Evolutionary conservation across 768 basidiomycete species (phyloP), one percentile per base, ranked within the genome.

Genomic region (Mycena capillaripes): DNA sequence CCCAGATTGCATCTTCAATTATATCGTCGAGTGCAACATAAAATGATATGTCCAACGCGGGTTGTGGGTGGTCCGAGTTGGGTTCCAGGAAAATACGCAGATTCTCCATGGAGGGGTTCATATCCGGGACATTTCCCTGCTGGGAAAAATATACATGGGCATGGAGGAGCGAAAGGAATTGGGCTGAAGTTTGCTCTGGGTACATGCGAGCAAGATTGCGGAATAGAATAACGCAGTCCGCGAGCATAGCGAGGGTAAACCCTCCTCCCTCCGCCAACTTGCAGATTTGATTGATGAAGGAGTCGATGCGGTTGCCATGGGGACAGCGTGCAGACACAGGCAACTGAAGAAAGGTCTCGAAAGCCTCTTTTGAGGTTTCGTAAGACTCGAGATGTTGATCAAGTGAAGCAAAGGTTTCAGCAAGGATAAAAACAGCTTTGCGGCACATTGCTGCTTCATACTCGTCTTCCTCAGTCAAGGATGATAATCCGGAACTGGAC

Each of bases 111-210:
- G 10, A 42, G n/a, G n/a, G 29, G 11, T 16, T n/a, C 14, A 42
- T 46, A n/a, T n/a, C n/a, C n/a, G n/a, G n/a, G n/a, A 19, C 7
- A 5, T 16, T 11, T 36, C 38, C 19, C 4, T 53, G 34, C n/a
- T 50, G 29, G 7, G 29, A 5, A 27, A 62, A 25, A 55, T 67
- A 67, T 11, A 27, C 52, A 36, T 55, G 50, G 5, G 42, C 65
- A 57, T 67, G 17, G 27, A 72, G 32, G n/a, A 72, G 21, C n/a
- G 7, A 16, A 25, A 72, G 65, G 38, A 72, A 66, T 62, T 53
- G 48, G 25, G 16, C 6, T 2, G 55, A 50, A 29, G 50, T 38
- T 4, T 53, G 5, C 11, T 46, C 5, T 0, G 44, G 62, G 21
- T n/a, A n/a, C n/a, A n/a, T n/a, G n/a, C n/a, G n/a, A n/a, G n/a